A percentile compares a stretch with the other conserved stretches of the same genome.
Conservation (phyloP, 768 basidiomycete species). For the Cyathus striatus region DNA sequence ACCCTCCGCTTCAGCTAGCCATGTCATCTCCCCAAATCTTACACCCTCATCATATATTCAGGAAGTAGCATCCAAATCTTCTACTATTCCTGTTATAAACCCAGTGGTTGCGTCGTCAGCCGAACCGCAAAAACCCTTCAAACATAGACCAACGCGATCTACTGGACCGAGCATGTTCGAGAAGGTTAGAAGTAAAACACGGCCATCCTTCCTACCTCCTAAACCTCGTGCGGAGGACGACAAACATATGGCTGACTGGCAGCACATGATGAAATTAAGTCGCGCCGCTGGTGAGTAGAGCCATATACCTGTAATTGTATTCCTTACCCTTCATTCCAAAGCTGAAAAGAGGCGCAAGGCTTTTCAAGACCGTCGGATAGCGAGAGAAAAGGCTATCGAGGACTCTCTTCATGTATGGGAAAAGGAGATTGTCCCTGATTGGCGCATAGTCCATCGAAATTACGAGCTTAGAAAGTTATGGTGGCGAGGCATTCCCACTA, state of each 20-base stretch:
- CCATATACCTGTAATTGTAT: not conserved
- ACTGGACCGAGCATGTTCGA: constrained; percentile 68
- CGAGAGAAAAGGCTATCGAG: constrained; percentile 64
- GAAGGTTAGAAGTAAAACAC: constrained; percentile 76
- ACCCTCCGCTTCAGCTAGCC: no score
- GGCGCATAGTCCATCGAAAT: constrained; percentile 68
- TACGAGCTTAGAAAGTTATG: constrained; percentile 65
- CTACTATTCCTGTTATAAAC: no score
- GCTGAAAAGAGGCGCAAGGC: constrained; percentile 70
- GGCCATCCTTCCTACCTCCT: constrained; percentile 83
- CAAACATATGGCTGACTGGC: constrained; percentile 84
- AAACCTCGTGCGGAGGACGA: constrained; percentile 72
- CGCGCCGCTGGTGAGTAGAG: constrained; percentile 56
- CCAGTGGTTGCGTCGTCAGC: no score
- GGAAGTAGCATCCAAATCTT: no score
- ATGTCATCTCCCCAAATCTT: no score
- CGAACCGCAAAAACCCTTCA: no score
- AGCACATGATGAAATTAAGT: constrained; percentile 83
- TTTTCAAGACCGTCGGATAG: constrained; percentile 54
- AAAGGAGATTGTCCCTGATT: constrained; percentile 74
- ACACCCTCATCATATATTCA: no score
- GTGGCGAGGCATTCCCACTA: constrained; percentile 87
- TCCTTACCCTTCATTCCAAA: constrained; percentile 14
- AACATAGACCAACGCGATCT: constrained; percentile 45
- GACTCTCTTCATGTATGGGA: constrained; percentile 75